These are phyloP conservation scores for Castanea crenata DNA, from an alignment of 306 rosid species.

Conservation along the genomic window DNA sequence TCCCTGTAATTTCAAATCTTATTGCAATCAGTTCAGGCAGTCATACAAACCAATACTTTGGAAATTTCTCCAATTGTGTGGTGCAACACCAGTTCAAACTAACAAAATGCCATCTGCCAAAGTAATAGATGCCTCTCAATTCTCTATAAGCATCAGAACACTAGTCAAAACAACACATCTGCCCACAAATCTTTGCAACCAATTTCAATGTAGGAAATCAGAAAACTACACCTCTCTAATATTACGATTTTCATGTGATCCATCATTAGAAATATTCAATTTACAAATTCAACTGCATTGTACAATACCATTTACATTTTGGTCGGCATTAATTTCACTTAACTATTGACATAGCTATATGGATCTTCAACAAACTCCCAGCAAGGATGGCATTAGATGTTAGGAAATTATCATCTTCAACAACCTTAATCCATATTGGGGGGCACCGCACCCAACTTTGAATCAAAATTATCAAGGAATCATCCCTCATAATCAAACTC, in stretches of 20 bases:
- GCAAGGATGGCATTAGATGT: neutral
- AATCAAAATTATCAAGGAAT: neutral
- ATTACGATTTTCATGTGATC: neutral
- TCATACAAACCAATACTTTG: neutral
- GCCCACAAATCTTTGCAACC: neutral
- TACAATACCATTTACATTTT: neutral
- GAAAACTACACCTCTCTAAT: neutral
- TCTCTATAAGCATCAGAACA: neutral
- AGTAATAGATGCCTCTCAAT: neutral
- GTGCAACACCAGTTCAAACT: neutral
- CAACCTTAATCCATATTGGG: neutral
- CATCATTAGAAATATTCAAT: neutral
- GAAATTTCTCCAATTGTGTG: neutral
- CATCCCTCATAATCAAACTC: neutral
- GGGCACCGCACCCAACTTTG: neutral
- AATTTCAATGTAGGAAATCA: neutral
- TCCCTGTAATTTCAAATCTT: neutral
- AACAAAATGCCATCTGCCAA: neutral
- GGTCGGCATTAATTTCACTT: neutral
- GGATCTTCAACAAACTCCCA: neutral
- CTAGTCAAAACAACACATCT: neutral
- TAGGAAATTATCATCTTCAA: neutral
- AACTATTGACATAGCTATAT: neutral
- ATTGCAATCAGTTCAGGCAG: neutral
- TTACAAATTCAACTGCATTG: neutral